Base-by-base conservation (phyloP, 345 rosid genomes). In the Eutrema heterophyllum region DNA sequence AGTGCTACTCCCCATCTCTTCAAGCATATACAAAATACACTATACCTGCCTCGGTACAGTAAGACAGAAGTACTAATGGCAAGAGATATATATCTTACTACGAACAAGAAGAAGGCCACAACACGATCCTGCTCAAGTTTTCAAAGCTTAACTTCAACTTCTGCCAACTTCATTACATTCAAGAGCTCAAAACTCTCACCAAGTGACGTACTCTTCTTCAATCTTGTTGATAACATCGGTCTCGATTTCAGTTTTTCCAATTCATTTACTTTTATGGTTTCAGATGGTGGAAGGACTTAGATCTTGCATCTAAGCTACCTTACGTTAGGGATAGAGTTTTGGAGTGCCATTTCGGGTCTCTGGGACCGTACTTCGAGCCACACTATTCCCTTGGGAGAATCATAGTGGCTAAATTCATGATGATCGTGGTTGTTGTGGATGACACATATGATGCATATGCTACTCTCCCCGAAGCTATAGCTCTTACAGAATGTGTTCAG, bases 201-300 rank as follows among this genome's bases (percentile, higher is more conserved):
- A 70, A 35, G 65, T 70, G 0, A 33, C 46, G 2, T 57, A 5
- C 26, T 58, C 15, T 6, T 24, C 26, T 18, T 24, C 15, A 14
- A 27, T 67, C 15, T 52, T 39, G 36, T 26, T 67, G 2, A 38
- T 10, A 36, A 13, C 24, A 14, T 12, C 5, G 0, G 14, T 36
- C 11, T 66, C 10, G 0, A 26, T 27, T 13, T 27, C 11, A 54
- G 10, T 0, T 52, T n/a, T 29, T 4, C 16, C 5, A 14, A 67
- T 38, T 51, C 18, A 9, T 38, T 52, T 40, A 1, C 4, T 68
- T 54, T 5, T 12, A 29, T 53, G 49, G 26, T 55, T 35, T 40
- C 58, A 71, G 75, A 48, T 71, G 75, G 75, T 70, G 75, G 75
- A 59, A 71, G n/a, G 67, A 24, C 29, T 4, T 35, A 6, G 67